phyloP scores from a whole-genome alignment of 2,329 filamentous ascomycete species.

The Orbilia ellipsospora region DNA sequence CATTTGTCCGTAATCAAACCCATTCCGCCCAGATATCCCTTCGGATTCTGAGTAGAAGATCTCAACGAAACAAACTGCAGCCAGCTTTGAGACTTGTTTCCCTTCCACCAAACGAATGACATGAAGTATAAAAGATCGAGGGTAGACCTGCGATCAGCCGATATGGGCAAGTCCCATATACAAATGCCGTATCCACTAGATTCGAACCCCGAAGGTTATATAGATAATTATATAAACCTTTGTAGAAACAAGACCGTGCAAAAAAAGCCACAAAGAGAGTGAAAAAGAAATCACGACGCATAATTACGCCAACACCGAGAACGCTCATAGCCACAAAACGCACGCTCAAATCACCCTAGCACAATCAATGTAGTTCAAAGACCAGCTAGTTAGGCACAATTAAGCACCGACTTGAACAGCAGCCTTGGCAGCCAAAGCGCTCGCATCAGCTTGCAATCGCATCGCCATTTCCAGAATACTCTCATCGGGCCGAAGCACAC shows the following conservation, averaged over 20 bases:
- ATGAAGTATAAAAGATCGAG: constrained; percentile 2
- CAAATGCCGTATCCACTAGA: neutral
- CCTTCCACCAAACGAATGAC: constrained; percentile 7
- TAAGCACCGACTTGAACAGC: constrained; percentile 44
- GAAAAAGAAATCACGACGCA: neutral
- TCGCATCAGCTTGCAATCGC: constrained; percentile 8
- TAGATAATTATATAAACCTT: neutral
- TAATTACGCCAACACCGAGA: too few relatives aligned
- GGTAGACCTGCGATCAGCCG: too few relatives aligned
- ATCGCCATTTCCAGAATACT: constrained; percentile 28
- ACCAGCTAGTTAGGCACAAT: neutral
- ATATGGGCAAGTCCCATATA: neutral
- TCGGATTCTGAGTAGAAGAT: neutral
- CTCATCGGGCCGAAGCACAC: constrained; percentile 3
- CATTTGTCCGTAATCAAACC: neutral
- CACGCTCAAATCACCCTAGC: neutral
- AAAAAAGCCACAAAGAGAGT: neutral
- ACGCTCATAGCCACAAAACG: neutral
- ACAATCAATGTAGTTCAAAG: neutral
- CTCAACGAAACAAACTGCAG: neutral
- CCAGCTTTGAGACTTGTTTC: neutral
- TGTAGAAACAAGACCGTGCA: neutral
- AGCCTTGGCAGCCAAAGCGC: constrained; percentile 14
- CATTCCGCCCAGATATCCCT: constrained; percentile 4
- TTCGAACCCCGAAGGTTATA: neutral